These are phyloP conservation scores for Backusella morwellensis DNA, from an alignment of 192 early-diverging fungal genomes.

Conservation along the genomic window DNA sequence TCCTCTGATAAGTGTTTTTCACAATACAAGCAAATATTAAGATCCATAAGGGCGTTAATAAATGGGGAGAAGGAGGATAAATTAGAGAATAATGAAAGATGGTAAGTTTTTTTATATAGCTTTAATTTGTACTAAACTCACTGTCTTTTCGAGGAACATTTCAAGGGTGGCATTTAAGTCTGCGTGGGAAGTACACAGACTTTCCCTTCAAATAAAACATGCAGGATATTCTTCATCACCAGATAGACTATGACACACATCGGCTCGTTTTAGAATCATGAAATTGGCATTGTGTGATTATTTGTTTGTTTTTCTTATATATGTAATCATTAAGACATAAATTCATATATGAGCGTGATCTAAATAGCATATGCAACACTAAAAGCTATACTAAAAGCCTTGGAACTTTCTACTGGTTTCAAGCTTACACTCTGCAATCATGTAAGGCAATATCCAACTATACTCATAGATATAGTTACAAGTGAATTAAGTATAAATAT, in stretches of 20 bases:
- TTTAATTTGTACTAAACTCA: constrained; percentile 2
- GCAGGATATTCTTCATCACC: neutral
- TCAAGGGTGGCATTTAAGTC: neutral
- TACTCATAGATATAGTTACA: constrained; percentile 20
- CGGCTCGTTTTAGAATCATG: neutral
- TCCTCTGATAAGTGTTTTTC: constrained; percentile 10
- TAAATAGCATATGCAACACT: constrained; percentile 23
- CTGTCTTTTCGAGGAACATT: neutral
- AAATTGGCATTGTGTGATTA: neutral
- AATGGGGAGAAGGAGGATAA: neutral
- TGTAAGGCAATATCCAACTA: constrained; percentile 25
- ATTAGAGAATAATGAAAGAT: neutral
- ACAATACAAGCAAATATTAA: constrained; percentile 15
- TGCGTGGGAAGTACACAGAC: neutral
- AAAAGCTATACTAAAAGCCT: constrained; percentile 20
- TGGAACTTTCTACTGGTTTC: neutral
- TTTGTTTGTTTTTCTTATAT: constrained; percentile 2
- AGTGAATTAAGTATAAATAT: neutral
- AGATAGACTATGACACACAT: constrained; percentile 1
- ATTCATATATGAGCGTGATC: neutral
- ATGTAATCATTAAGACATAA: constrained; percentile 4
- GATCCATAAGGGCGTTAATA: neutral
- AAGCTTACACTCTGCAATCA: constrained; percentile 28
- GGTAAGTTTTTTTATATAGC: neutral
- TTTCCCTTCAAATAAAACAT: neutral